phyloP scores from a whole-genome alignment of 345 rosid species.

The Sonneratia alba region DNA sequence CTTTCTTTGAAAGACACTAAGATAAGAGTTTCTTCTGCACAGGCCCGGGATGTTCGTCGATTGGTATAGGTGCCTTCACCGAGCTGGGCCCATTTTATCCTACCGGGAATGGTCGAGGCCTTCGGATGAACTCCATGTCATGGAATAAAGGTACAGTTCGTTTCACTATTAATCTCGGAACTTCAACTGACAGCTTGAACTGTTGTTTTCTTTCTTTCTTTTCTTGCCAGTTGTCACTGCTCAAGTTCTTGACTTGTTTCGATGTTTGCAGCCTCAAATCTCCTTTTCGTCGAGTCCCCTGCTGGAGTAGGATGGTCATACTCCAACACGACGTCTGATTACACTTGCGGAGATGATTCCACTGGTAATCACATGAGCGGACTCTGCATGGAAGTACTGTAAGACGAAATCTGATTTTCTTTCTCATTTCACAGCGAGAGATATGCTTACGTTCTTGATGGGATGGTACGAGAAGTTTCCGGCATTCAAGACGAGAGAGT shows the following conservation, averaged over 20 bases:
- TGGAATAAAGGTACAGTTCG: constrained; percentile 70
- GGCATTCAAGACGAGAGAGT: constrained; percentile 38
- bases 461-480: constrained; percentile 82
- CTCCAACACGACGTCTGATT: constrained; percentile 70
- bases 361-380: constrained; percentile 32
- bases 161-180: background rate
- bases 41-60: constrained; percentile 95
- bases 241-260: background rate
- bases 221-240: no score
- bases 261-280: constrained; percentile 56
- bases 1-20: background rate
- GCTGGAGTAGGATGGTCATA: constrained; percentile 99
- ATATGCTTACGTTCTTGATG: constrained; percentile 63
- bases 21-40: constrained; percentile 9
- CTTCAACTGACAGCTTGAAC: background rate
- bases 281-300: constrained; percentile 88
- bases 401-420: constrained; percentile 4
- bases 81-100: constrained; percentile 95
- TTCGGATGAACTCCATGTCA: constrained; percentile 66
- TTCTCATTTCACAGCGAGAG: constrained; percentile 40
- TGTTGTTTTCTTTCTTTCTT: no score
- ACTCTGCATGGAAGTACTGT: background rate
- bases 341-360: constrained; percentile 55
- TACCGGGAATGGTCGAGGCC: constrained; percentile 65
- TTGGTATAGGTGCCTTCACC: constrained; percentile 93